Base-by-base conservation (phyloP, 495 filamentous ascomycete genomes). In the Aspergillus sparsus region DNA sequence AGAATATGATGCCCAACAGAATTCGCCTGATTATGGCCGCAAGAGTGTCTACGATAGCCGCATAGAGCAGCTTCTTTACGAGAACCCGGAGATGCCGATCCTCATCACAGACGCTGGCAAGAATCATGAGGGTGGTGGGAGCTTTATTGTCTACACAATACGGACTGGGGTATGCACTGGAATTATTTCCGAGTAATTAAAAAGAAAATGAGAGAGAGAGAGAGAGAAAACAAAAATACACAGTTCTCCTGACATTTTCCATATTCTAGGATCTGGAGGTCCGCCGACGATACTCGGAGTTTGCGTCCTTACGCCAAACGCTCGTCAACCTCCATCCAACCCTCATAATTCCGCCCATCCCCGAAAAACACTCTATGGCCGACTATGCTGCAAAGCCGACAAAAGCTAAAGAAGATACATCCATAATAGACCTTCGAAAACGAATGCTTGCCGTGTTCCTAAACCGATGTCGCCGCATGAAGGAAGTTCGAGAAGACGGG, bases 361-460 rank as follows among this genome's bases (percentile, higher is more conserved):
- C 94, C 8, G 94, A 98, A 76, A 98, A 98, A 72, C 94, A 98
- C 70, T 92, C 91, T 54, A 93, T 98, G 88, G 93, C 94, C 49
- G 94, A 98, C 69, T 98, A 98, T 71, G 94, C 94, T 27, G 93
- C 95, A 16, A 97, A 96, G 63, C 94, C 94, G 0, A 97, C 94
- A 33, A 96, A 93, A 70, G 94, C 94, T 32, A 98, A 97, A 73
- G 94, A 98, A 74, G 95, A 98, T 71, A 87, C 89, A 34, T 88
- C 90, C 60, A 98, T 97, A 46, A 98, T 98, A 58, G 94, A 98
- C 62, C 80, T 97, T 41, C 84, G 94, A 53, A 97, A 97, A 71
- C 88, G 94, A 56, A 98, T 98, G 94, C 72, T 98, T 41, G 87
- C 87, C 34, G 93, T 97, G 5, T 98, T 98, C 66, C 70, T 98